Percentiles rank a stretch among this genome's conserved stretches.
phyloP scores from a whole-genome alignment of 805 yeast species.

The Clavispora phyllophila region DNA sequence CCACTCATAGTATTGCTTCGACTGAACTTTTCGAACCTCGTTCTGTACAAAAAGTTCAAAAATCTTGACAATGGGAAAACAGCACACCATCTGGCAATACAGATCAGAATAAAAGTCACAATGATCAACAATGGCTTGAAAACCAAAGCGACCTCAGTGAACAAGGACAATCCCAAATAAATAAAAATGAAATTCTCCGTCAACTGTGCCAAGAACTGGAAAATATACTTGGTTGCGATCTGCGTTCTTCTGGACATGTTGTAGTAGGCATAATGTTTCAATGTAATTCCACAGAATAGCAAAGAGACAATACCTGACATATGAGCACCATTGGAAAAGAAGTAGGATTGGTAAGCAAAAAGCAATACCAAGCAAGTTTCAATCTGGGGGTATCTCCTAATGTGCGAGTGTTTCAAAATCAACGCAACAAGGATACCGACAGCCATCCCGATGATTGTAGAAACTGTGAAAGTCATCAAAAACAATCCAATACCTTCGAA shows the following conservation, averaged over 20 bases:
- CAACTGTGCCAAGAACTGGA: conserved; percentile 89
- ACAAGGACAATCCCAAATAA: conserved; percentile 86
- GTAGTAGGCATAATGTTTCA: conserved; percentile 94
- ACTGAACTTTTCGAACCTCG: conserved; percentile 44
- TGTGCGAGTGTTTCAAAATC: conserved; percentile 84
- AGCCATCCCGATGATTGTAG: conserved; percentile 82
- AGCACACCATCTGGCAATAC: conserved; percentile 95
- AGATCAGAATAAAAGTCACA: conserved; percentile 82
- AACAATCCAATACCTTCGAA: conserved; percentile 94
- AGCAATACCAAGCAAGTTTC: conserved; percentile 89
- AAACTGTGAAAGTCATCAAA: conserved; percentile 86
- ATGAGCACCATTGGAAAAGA: conserved; percentile 97
- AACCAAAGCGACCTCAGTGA: conserved; percentile 93
- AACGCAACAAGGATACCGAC: conserved; percentile 88
- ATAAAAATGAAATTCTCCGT: conserved; percentile 96
- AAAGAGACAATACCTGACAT: conserved; percentile 98
- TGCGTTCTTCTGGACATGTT: conserved; percentile 98
- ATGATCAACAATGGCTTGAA: conserved; percentile 92
- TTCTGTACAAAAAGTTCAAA: conserved; percentile 71
- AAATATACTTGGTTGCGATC: conserved; percentile 90
- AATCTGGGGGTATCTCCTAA: conserved; percentile 92
- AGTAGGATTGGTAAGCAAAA: conserved; percentile 93
- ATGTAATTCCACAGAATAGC: conserved; percentile 91
- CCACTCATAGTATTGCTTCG: conserved; percentile 26
- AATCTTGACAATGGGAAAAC: conserved; percentile 89